Evolutionary conservation across 176 grass and related monocot genomes (phyloP), one percentile per base, ranked within the genome.

Genomic region (Calamus simplicifolius): DNA sequence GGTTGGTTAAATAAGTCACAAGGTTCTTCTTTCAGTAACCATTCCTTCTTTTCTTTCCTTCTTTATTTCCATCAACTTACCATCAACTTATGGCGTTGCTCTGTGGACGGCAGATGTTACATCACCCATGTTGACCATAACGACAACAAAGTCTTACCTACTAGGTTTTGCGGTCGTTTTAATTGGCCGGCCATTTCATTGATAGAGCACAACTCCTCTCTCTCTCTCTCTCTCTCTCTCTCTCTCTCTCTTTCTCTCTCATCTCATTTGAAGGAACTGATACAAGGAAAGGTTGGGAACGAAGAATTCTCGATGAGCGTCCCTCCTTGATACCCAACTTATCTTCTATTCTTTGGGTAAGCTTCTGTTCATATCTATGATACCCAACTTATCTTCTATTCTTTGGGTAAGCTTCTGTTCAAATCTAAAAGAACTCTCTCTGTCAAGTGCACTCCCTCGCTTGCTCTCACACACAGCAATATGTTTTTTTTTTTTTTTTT

Each of bases 101-200:
- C 53, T 31, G 13, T 67, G 30, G 59, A 18, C 52, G 18, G 19
- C 43, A 77, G 60, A 74, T 74, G 60, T 49, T 77, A 48, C 18
- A 62, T 77, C 62, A 64, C 63, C 50, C 31, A 76, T 68, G 25
- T 76, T 76, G 73, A 75, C 62, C 10, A 19, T 58, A 35, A 62
- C 62, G 67, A 68, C 62, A 23, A 64, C 7, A 18, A 49, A 52
- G 28, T 23, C 29, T 14, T 17, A 19, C 14, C 28, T 35, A 49
- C 43, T 48, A 26, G 59, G 63, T 55, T 27, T 74, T 57, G 6
- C 2, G 2, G 6, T 31, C 29, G 6, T 31, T 5, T 31, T 31
- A 31, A 31, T 64, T 50, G 48, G 14, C 59, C 48, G 48, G 30
- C 61, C 59, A 8, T 56, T 64, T 74, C 54, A 74, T 35, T 67